Percentiles rank a stretch among this genome's conserved stretches.
phyloP scores from a whole-genome alignment of 208 protist genomes.

The Leishmania aethiopica region DNA sequence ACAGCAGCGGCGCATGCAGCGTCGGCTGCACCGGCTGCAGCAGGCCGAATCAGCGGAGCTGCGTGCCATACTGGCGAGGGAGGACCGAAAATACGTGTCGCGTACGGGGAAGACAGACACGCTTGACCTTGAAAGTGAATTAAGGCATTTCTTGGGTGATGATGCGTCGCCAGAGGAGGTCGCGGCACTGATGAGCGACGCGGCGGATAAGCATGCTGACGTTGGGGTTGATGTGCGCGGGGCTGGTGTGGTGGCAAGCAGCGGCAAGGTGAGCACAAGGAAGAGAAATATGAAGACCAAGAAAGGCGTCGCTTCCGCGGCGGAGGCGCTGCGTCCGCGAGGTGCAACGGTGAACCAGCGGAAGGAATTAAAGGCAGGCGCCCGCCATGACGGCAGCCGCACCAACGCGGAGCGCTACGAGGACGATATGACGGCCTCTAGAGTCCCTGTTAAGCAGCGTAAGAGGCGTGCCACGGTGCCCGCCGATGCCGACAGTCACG shows the following conservation, averaged over 20 bases:
- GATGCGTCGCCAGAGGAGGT: constrained; percentile 28
- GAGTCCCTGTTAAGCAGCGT: background rate
- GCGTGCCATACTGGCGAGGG: constrained; percentile 7
- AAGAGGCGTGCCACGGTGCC: background rate
- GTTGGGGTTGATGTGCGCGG: background rate
- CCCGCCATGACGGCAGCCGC: background rate
- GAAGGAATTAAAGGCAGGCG: background rate
- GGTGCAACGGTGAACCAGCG: background rate
- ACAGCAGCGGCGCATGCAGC: constrained; percentile 31
- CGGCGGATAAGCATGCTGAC: background rate
- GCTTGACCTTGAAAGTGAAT: constrained; percentile 38
- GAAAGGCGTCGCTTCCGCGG: background rate
- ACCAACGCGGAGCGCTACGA: background rate
- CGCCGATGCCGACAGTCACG: background rate
- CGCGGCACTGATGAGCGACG: constrained; percentile 15
- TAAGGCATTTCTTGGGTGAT: constrained; percentile 63
- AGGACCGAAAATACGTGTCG: constrained; percentile 13
- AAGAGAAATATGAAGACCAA: background rate
- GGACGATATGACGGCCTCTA: background rate
- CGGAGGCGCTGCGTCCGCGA: background rate
- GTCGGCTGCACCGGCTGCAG: constrained; percentile 29
- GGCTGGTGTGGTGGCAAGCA: background rate
- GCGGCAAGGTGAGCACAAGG: background rate
- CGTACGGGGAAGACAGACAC: background rate
- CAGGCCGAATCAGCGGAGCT: constrained; percentile 21